Base-by-base conservation (phyloP, 2,329 filamentous ascomycete species). In the Fusarium falciforme region DNA sequence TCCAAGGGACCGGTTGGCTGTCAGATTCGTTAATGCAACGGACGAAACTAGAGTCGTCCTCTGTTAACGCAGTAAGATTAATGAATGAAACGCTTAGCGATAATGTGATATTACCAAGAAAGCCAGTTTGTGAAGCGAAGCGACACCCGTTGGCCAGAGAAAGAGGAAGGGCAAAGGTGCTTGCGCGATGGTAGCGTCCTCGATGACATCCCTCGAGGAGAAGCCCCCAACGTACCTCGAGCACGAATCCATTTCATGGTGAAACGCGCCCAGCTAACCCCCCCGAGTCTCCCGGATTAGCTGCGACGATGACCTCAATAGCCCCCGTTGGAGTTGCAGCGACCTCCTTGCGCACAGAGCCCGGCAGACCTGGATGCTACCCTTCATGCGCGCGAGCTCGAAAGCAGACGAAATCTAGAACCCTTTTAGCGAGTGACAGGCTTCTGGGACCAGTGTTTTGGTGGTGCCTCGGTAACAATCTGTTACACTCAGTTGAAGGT, bases 401-500 rank as follows among this genome's bases (percentile, higher is more conserved):
- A 59, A 31, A 40, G 38, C 38, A 29, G 47, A 40, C 38, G 31
- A 60, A 64, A 47, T 72, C 71, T 52, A 71, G 64, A 74, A 68
- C 64, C 29, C 60, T 31, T 73, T 55, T 22, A 52, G 36, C 67
- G 66, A 58, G 67, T 63, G 47, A 62, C 35, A 44, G 33, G 38
- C 61, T 62, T 25, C 40, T 33, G 71, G 71, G 68, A 54, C 68
- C 55, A 66, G 63, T 54, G 31, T 31, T 58, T 57, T 42, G 54
- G 63, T 61, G 8, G 55, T 63, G 64, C 67, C 61, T 67, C 58
- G 64, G 59, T 54, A n/a, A 40, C 27, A 29, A 22, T 44, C 66
- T 72, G 69, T 66, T 71, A 66, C 64, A 64, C 58, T 66, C 38
- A 44, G 62, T 61, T 31, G 42, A 58, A 70, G 72, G 63, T 78